Evolutionary conservation across 228 moss, liverwort and hornwort genomes (phyloP).

Genomic region (Sphagnum magellanicum): DNA sequence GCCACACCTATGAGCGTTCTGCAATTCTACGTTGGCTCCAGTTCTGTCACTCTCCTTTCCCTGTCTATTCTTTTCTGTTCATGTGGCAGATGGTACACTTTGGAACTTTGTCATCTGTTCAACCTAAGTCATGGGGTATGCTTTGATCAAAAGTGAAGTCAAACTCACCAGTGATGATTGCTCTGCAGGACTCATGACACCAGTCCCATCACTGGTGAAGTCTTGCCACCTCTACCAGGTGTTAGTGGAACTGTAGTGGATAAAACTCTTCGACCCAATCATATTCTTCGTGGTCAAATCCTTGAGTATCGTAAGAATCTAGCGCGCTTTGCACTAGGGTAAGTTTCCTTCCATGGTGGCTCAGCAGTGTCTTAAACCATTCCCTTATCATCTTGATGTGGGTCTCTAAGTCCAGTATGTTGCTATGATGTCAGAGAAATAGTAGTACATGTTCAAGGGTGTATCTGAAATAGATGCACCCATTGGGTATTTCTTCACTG

Average conservation of each 20-base stretch:
- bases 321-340: slow-evolving; percentile 42
- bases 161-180: neutral
- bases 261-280: slow-evolving; percentile 59
- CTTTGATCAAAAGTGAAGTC: too few species aligned
- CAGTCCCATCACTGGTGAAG: slow-evolving; percentile 59
- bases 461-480: too few species aligned
- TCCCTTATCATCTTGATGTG: neutral
- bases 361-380: too few species aligned
- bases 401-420: neutral
- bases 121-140: neutral
- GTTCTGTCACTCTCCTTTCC: slow-evolving; percentile 27
- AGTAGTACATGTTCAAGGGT: too few species aligned
- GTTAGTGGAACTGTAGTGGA: slow-evolving; percentile 48
- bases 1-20: slow-evolving; percentile 58
- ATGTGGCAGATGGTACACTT: neutral
- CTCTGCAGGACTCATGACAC: slow-evolving; percentile 57
- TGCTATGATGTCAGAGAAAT: neutral
- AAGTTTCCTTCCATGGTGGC: slow-evolving; percentile 8
- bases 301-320: slow-evolving; percentile 56
- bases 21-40: slow-evolving; percentile 54
- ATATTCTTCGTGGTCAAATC: slow-evolving; percentile 57
- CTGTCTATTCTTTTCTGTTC: neutral
- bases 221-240: slow-evolving; percentile 50
- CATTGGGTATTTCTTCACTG: too few species aligned
- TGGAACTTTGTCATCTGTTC: neutral